Conservation (phyloP, 345 rosid genomes). For the Dovyalis caffra region DNA sequence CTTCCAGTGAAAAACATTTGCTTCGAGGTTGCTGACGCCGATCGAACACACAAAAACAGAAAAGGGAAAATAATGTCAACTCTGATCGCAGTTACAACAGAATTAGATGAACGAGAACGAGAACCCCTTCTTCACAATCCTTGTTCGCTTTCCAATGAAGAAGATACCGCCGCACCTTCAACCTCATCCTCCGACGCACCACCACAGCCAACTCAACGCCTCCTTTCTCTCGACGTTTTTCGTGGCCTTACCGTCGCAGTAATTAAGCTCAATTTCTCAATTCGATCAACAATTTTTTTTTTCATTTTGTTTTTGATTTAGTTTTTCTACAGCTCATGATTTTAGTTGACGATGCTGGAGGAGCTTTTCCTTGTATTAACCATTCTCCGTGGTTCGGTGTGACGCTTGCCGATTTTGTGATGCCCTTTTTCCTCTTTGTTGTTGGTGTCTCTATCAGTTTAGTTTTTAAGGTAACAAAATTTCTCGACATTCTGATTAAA, state of each 20-base stretch:
- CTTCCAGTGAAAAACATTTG: neutral
- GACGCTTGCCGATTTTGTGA: slow-evolving; percentile 58
- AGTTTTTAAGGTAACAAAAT: slow-evolving; percentile 40
- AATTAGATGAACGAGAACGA: slow-evolving; percentile 13
- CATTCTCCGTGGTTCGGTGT: slow-evolving; percentile 66
- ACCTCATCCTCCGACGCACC: slow-evolving; percentile 20
- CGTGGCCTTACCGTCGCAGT: slow-evolving; percentile 65
- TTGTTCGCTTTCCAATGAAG: neutral
- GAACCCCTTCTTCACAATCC: slow-evolving; percentile 24
- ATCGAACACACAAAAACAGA: neutral
- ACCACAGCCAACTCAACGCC: slow-evolving; percentile 33
- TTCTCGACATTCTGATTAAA: neutral
- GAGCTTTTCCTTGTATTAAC: slow-evolving; percentile 57
- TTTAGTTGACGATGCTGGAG: slow-evolving; percentile 63
- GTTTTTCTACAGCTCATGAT: slow-evolving; percentile 45
- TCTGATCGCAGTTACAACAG: slow-evolving; percentile 8
- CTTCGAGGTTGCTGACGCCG: neutral
- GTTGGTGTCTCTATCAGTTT: slow-evolving; percentile 53
- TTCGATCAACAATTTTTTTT: neutral
- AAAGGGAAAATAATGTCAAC: slow-evolving; percentile 8
- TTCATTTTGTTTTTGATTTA: neutral
- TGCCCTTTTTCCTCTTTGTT: slow-evolving; percentile 60
- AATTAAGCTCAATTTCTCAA: neutral
- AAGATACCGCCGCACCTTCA: slow-evolving; percentile 14
- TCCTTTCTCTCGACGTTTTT: slow-evolving; percentile 53